phyloP scores from a whole-genome alignment of 2,329 filamentous ascomycete species.

The Massarina eburnea region DNA sequence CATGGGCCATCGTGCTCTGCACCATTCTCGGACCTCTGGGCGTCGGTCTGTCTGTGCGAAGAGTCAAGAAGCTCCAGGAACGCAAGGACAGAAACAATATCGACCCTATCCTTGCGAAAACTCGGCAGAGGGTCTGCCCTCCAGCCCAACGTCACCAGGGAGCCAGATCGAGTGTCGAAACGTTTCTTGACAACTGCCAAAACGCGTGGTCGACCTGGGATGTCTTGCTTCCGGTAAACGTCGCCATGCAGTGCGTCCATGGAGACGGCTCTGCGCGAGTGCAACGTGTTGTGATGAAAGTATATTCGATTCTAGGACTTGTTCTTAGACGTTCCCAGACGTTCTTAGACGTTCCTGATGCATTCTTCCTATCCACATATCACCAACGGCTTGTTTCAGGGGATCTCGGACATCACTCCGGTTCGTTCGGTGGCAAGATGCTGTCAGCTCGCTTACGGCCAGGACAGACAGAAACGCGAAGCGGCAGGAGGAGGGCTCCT shows the following conservation, averaged over 20 bases:
- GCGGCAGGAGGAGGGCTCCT: too few relatives aligned
- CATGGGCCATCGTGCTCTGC: conserved; percentile 60
- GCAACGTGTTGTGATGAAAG: too few relatives aligned
- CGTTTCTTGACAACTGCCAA: not conserved
- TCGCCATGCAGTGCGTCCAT: too few relatives aligned
- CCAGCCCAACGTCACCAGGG: not conserved
- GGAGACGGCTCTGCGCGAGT: too few relatives aligned
- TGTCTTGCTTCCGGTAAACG: not conserved
- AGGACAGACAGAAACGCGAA: too few relatives aligned
- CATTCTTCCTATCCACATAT: too few relatives aligned
- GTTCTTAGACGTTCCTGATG: too few relatives aligned
- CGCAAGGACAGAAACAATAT: conserved; percentile 35
- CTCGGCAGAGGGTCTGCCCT: not conserved
- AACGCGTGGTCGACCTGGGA: not conserved
- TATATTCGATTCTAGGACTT: too few relatives aligned
- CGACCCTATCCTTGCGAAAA: not conserved
- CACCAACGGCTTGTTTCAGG: too few relatives aligned
- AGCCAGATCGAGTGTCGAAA: not conserved
- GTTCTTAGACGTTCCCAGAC: too few relatives aligned
- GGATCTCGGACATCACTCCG: not conserved
- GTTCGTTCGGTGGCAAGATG: not conserved
- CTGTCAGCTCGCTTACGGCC: not conserved
- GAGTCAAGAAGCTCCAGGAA: conserved; percentile 47
- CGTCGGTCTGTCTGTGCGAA: conserved; percentile 53
- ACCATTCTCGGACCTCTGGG: conserved; percentile 57